Percentiles rank a stretch among this genome's conserved stretches.
Evolutionary conservation across 345 rosid species (phyloP).

Genomic region (Syzygium aqueum): DNA sequence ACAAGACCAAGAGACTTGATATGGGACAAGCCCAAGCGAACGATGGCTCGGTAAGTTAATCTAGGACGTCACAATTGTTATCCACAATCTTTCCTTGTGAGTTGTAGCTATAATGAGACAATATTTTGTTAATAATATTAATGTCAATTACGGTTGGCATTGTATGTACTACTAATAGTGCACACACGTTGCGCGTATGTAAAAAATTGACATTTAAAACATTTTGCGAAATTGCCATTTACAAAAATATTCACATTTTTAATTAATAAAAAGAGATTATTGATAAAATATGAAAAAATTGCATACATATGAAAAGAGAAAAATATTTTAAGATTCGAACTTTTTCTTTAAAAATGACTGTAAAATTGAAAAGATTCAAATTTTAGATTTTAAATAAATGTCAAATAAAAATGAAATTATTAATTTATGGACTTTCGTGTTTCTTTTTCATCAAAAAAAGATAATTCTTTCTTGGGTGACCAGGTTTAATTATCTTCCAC

Average conservation of each 20-base stretch:
- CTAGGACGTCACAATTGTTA: not conserved
- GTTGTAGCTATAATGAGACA: not conserved
- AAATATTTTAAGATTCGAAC: no score
- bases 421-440: not conserved
- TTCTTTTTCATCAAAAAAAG: no score
- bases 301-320: not conserved
- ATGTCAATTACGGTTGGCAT: not conserved
- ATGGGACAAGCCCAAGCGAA: no score
- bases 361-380: not conserved
- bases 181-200: not conserved
- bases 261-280: not conserved
- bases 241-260: not conserved
- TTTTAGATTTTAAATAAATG: not conserved
- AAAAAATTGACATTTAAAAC: not conserved
- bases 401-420: not conserved
- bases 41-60: no score
- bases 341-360: not conserved
- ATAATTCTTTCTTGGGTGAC: no score
- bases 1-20: no score
- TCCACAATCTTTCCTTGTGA: not conserved
- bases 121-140: not conserved
- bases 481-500: no score
- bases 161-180: not conserved
- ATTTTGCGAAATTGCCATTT: not conserved
- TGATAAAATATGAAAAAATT: not conserved